Base-by-base conservation (phyloP, 805 yeast species). In the Maudiozyma turicensis region DNA sequence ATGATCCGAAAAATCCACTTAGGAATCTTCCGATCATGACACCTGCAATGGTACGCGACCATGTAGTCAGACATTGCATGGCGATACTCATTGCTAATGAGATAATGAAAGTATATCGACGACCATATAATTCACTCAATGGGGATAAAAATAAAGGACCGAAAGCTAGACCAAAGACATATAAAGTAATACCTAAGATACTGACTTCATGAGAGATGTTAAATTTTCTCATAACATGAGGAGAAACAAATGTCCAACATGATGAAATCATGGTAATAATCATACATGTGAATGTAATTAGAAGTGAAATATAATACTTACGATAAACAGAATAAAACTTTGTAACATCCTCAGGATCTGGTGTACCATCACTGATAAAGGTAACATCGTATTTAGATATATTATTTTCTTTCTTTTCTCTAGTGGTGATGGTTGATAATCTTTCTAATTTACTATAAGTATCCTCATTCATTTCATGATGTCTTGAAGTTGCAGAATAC, bases 1-100 rank as follows among this genome's bases (percentile, higher is more conserved):
- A 82, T 46, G 87, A 81, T 4, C 89, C 89, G 55, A 82, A 82
- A 43, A 84, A 72, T 0, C 93, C 93, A 10, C 81, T 78, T 52
- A 82, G 65, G 54, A 83, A 78, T 53, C 93, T 75, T 46, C 82
- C 77, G 43, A 83, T 76, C 50, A 83, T 64, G 50, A 86, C 67
- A 34, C 83, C 86, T 8, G 80, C 81, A 33, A 80, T 76, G 50
- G 81, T 82, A 15, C 74, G 70, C 4, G 84, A 73, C 51, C 82
- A 75, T 2, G 80, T 86, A 52, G 59, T 74, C 58, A 52, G 76
- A 73, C 59, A 55, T 82, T 73, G 46, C 84, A 89, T 58, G 67
- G 69, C 54, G 66, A 74, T 63, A 77, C 93, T 59, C 74, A 81
- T 38, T 68, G 78, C 72, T 42, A 84, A 63, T 11, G 84, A 74